These are phyloP conservation scores for Rhododendron williamsianum DNA, from an alignment of 148 eudicot species.

Conservation along the genomic window DNA sequence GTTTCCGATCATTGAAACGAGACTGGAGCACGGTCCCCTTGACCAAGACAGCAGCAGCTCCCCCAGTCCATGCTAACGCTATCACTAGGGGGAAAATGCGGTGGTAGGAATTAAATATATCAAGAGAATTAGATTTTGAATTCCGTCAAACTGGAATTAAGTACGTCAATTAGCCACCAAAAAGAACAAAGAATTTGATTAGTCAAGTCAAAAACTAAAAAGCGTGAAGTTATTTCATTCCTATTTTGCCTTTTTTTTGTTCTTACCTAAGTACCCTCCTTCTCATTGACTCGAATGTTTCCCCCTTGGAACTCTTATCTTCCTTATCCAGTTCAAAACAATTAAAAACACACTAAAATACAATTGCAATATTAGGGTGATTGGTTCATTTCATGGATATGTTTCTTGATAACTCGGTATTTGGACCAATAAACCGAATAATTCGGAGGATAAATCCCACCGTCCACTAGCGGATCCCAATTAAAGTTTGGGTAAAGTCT, in stretches of 20 bases:
- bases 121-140: background rate
- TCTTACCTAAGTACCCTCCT: background rate
- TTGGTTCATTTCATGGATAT: background rate
- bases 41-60: no score
- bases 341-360: background rate
- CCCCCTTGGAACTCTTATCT: background rate
- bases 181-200: no score
- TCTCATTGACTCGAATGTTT: background rate
- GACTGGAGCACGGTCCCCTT: no score
- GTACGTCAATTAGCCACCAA: no score
- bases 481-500: background rate
- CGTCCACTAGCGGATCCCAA: background rate
- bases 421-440: background rate
- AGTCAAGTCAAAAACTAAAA: no score
- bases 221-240: background rate
- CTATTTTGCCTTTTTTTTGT: background rate
- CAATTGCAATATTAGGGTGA: background rate
- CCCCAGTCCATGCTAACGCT: background rate
- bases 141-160: background rate
- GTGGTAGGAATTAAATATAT: background rate
- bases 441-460: no score
- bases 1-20: no score
- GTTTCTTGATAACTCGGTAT: background rate
- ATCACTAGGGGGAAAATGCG: background rate
- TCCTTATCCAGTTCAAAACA: constrained; percentile 1